Conservation (phyloP, 176 grass and related monocot genomes). For the Zizania latifolia region DNA sequence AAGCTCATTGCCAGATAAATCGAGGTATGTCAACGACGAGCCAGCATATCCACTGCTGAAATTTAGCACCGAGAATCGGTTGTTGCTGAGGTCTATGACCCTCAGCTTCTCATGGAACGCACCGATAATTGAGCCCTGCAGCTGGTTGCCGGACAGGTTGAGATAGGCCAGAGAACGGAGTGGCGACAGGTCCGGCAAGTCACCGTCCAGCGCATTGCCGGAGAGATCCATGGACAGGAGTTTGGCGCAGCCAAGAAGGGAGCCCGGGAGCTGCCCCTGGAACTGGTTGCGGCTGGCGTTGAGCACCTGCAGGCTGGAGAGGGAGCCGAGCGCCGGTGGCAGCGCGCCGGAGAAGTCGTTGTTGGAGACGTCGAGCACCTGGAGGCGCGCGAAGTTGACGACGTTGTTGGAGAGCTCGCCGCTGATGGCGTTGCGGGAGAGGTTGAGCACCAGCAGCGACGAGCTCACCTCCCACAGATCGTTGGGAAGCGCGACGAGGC, state of each 20-base stretch:
- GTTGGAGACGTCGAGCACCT: slow-evolving; percentile 66
- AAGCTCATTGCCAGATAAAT: slow-evolving; percentile 76
- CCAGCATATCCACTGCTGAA: slow-evolving; percentile 43
- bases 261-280: slow-evolving; percentile 36
- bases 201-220: slow-evolving; percentile 53
- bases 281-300: slow-evolving; percentile 58
- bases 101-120: slow-evolving; percentile 50
- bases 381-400: slow-evolving; percentile 58
- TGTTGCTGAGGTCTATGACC: slow-evolving; percentile 82
- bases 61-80: slow-evolving; percentile 61
- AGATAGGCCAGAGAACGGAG: slow-evolving; percentile 56
- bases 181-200: slow-evolving; percentile 53
- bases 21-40: slow-evolving; percentile 65
- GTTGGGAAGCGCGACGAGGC: slow-evolving; percentile 49
- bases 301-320: slow-evolving; percentile 41
- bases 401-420: slow-evolving; percentile 65
- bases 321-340: slow-evolving; percentile 48
- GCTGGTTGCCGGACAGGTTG: slow-evolving; percentile 69
- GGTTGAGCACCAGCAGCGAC: slow-evolving; percentile 63
- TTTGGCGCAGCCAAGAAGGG: slow-evolving; percentile 32
- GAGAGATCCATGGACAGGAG: slow-evolving; percentile 66
- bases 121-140: slow-evolving; percentile 28
- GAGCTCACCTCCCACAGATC: slow-evolving; percentile 75
- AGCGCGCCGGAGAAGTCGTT: slow-evolving; percentile 63
- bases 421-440: slow-evolving; percentile 61